phyloP scores from a whole-genome alignment of 208 protist genomes.

The Crithidia acanthocephali region DNA sequence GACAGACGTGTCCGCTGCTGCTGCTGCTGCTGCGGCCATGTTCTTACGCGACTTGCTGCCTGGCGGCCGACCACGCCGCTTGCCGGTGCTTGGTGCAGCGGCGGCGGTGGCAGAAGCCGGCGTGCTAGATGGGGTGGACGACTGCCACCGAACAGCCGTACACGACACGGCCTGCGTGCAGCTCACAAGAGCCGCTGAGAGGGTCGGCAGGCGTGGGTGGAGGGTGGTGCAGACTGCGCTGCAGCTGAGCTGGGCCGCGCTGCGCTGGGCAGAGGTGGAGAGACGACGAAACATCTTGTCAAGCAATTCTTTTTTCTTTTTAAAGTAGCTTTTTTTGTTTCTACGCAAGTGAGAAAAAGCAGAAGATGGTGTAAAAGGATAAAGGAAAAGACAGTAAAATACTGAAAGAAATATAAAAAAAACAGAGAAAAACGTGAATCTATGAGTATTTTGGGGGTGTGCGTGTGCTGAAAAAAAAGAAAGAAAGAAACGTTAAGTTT shows the following conservation, averaged over 20 bases:
- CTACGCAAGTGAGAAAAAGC: background rate
- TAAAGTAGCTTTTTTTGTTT: background rate
- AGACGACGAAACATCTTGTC: constrained; percentile 22
- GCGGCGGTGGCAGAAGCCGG: background rate
- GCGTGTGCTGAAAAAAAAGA: constrained; percentile 7
- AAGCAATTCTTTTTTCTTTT: no score
- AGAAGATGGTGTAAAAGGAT: background rate
- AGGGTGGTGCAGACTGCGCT: background rate
- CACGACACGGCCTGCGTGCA: background rate
- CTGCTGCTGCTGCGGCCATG: background rate
- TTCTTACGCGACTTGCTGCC: constrained; percentile 19
- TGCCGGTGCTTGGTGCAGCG: background rate
- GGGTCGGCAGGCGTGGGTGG: background rate
- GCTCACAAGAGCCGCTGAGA: background rate
- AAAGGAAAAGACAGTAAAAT: background rate
- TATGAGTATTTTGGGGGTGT: constrained; percentile 16
- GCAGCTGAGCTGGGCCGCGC: constrained; percentile 9
- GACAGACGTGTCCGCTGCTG: background rate
- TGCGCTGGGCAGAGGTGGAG: constrained; percentile 11
- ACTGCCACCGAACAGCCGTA: constrained; percentile 22
- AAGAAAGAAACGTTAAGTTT: constrained; percentile 13
- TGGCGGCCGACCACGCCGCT: constrained; percentile 24
- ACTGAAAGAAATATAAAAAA: constrained; percentile 11
- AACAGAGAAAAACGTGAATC: constrained; percentile 18
- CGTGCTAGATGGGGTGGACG: constrained; percentile 1